Percentiles rank a stretch among this genome's conserved stretches.
Evolutionary conservation across 2,329 filamentous ascomycete species (phyloP).

Genomic region (Colletotrichum magnum): DNA sequence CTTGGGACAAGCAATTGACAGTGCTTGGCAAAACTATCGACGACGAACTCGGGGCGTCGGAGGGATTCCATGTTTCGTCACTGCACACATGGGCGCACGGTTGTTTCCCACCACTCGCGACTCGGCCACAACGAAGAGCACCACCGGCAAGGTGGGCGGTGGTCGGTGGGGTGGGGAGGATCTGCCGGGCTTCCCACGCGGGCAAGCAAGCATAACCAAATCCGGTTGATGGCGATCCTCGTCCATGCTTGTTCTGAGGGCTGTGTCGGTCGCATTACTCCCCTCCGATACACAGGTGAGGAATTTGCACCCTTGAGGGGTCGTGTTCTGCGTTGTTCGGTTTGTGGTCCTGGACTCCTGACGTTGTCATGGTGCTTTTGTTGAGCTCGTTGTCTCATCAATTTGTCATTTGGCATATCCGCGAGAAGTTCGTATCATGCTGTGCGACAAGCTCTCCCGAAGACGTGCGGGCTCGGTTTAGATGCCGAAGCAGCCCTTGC

Average conservation of each 20-base stretch:
- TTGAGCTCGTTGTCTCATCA: conserved; percentile 22
- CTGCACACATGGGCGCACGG: conserved; percentile 23
- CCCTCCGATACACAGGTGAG: conserved; percentile 35
- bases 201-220: conserved; percentile 38
- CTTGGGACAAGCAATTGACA: conserved; percentile 36
- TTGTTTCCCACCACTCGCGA: conserved; percentile 15
- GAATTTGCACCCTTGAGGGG: conserved; percentile 15
- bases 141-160: conserved; percentile 2
- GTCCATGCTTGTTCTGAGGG: conserved; percentile 29
- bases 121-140: background rate
- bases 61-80: conserved; percentile 34
- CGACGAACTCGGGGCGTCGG: conserved; percentile 25
- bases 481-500: background rate
- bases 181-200: conserved; percentile 29
- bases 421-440: background rate
- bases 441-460: background rate
- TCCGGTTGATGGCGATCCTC: conserved; percentile 19
- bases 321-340: conserved; percentile 26
- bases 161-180: conserved; percentile 13
- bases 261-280: conserved; percentile 26
- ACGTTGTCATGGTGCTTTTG: conserved; percentile 7
- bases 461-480: conserved; percentile 9
- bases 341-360: conserved; percentile 15
- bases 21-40: conserved; percentile 34
- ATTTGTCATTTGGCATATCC: conserved; percentile 29